A percentile compares a stretch with the other conserved stretches of the same genome.
phyloP scores from a whole-genome alignment of 2,329 filamentous ascomycete genomes.

The Ascochyta koolunga region DNA sequence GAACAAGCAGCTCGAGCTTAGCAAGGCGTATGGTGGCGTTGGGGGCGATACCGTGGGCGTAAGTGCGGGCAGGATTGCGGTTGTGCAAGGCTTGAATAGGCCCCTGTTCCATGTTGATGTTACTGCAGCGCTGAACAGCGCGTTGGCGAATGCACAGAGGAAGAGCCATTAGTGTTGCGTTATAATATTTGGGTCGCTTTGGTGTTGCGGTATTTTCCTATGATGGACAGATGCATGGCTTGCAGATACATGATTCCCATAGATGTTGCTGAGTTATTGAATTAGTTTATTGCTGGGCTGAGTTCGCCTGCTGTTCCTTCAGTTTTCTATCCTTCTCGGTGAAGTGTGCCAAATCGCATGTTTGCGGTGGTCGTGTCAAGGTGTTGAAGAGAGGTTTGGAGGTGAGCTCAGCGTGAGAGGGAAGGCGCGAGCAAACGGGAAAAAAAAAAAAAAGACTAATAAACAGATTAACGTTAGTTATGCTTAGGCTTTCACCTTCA shows the following conservation, averaged over 20 bases:
- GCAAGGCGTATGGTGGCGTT: conserved; percentile 40
- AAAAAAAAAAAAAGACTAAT: too few relatives aligned
- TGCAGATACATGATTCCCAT: conserved; percentile 15
- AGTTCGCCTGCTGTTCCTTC: not conserved
- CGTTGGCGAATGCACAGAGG: conserved; percentile 73
- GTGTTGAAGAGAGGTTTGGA: too few relatives aligned
- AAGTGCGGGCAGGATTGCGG: conserved; percentile 47
- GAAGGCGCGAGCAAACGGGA: too few relatives aligned
- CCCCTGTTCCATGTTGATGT: conserved; percentile 97
- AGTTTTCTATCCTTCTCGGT: not conserved
- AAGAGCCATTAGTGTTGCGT: conserved; percentile 37
- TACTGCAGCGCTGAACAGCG: conserved; percentile 88
- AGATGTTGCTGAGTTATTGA: conserved; percentile 11
- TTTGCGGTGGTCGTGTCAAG: too few relatives aligned
- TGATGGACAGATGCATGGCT: conserved; percentile 4
- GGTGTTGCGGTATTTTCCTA: conserved; percentile 5
- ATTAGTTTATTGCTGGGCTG: not conserved
- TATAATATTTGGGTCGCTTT: conserved; percentile 3
- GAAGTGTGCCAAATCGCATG: too few relatives aligned
- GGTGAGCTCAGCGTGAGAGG: too few relatives aligned
- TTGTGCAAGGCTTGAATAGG: conserved; percentile 82
- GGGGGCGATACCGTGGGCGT: conserved; percentile 33
- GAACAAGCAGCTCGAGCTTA: conserved; percentile 40
- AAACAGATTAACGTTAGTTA: too few relatives aligned
- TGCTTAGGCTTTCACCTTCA: too few relatives aligned